Evolutionary conservation across 2,329 filamentous ascomycete genomes (phyloP), one percentile per base, ranked within the genome.

Genomic region (Ophiosphaerella herpotricha): DNA sequence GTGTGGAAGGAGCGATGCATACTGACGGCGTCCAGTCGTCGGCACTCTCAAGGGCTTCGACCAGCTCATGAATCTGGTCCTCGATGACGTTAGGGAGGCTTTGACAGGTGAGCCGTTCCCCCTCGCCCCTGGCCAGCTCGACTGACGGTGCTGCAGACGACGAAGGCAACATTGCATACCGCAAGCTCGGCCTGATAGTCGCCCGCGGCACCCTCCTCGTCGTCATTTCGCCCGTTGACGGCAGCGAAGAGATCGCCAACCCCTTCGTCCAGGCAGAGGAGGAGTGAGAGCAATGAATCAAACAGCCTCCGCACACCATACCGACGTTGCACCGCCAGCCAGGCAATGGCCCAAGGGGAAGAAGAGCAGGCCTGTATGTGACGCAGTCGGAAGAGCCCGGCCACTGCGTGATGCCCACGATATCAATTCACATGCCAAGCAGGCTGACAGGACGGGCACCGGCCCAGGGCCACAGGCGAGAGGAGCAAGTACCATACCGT

Each of bases 21-120:
- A 33, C 57, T 65, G 36, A 65, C 55, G 18, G 1, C 1, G 8
- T 21, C 24, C 67, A 96, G 93, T 96, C 48, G 87, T 86, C 43
- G 94, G 94, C 44, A 90, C 85, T 1, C 80, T 99, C 36, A 97
- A 97, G 75, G 94, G 94, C 55, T 97, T 92, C 74, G 94, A 99
- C 73, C 92, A 94, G 65, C 82, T 99, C 53, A 97, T 97, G 92
- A 99, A 99, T 73, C 81, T 99, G 55, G 94, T 99, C 23, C 80
- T 99, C 48, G 94, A 97, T 68, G 90, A 97, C 63, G 93, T 96
- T 44, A 86, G 94, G 73, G 94, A 99, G 74, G 83, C 88, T 40
- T 86, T 97, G 76, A 84, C 88, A 80, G 93, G 93, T 96, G 77
- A 55, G 81, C 9, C 26, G n/a, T 33, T 32, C 16, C 13, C 21